phyloP scores from a whole-genome alignment of 2,329 filamentous ascomycete genomes.

The Penicillium rolfsii region DNA sequence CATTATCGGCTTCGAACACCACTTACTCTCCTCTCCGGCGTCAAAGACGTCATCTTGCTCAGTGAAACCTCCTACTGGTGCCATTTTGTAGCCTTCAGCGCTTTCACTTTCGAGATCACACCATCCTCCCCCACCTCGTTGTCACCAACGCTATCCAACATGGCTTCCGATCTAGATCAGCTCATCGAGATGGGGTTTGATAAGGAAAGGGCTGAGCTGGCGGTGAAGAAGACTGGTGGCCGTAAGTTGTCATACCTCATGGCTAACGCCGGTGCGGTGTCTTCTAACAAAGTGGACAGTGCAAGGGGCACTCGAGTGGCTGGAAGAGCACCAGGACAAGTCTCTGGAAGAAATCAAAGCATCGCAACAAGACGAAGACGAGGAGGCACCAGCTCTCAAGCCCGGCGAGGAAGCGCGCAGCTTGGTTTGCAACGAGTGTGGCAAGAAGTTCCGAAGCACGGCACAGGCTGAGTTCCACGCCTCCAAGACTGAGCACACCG shows the following conservation, averaged over 20 bases:
- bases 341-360: conserved; percentile 77
- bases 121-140: not conserved
- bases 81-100: not conserved
- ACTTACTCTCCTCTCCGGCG: not conserved
- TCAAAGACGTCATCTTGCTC: not conserved
- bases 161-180: conserved; percentile 60
- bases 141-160: conserved; percentile 20
- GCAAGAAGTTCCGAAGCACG: conserved; percentile 83
- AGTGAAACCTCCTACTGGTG: not conserved
- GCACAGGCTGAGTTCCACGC: conserved; percentile 88
- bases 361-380: conserved; percentile 56
- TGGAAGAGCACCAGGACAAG: conserved; percentile 89
- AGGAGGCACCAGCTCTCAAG: conserved; percentile 67
- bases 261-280: conserved; percentile 1
- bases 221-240: conserved; percentile 79
- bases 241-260: conserved; percentile 57
- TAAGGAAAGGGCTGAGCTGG: conserved; percentile 76
- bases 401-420: conserved; percentile 74
- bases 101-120: not conserved
- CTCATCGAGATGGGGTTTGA: conserved; percentile 78
- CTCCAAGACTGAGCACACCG: conserved; percentile 83
- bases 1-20: not conserved
- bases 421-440: conserved; percentile 91
- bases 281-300: conserved; percentile 57
- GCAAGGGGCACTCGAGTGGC: conserved; percentile 89